Evolutionary conservation across 106 monocot species (phyloP).

Genomic region (Triglochin maritima): DNA sequence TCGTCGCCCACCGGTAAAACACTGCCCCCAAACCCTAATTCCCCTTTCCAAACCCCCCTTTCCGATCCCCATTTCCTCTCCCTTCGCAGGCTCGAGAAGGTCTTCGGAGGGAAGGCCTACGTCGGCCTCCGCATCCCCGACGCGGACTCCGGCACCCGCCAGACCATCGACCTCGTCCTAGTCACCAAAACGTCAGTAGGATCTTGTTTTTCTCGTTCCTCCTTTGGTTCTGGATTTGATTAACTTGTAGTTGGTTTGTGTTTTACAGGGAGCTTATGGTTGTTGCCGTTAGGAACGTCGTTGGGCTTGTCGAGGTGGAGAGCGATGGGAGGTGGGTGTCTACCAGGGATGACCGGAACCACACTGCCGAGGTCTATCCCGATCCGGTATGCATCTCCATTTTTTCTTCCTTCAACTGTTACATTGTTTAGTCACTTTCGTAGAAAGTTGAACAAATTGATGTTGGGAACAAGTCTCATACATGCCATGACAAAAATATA

Average conservation of each 20-base stretch:
- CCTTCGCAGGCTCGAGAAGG: conserved; percentile 57
- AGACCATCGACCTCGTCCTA: conserved; percentile 68
- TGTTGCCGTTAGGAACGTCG: conserved; percentile 50
- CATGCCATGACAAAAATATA: no score
- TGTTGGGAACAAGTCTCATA: no score
- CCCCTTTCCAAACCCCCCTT: not conserved
- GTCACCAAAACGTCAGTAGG: conserved; percentile 39
- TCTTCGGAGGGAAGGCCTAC: conserved; percentile 65
- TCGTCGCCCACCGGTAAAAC: conserved; percentile 50
- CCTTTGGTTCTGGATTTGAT: not conserved
- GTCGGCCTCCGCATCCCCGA: conserved; percentile 94
- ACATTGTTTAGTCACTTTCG: no score
- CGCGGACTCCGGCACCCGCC: conserved; percentile 44
- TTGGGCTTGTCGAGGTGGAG: conserved; percentile 46
- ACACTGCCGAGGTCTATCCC: conserved; percentile 24
- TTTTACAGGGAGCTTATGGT: conserved; percentile 66
- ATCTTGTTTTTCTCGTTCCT: not conserved
- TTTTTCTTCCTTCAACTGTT: not conserved
- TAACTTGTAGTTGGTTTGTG: not conserved
- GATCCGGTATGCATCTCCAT: conserved; percentile 49
- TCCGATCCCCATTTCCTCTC: not conserved
- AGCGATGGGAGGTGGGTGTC: conserved; percentile 71
- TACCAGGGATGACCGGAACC: conserved; percentile 25
- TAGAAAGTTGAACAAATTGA: no score
- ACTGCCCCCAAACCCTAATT: not conserved